A percentile compares a stretch with the other conserved stretches of the same genome.
These are phyloP conservation scores for Penicillium diatomitis DNA, from an alignment of 495 filamentous ascomycete genomes.

Conservation along the genomic window DNA sequence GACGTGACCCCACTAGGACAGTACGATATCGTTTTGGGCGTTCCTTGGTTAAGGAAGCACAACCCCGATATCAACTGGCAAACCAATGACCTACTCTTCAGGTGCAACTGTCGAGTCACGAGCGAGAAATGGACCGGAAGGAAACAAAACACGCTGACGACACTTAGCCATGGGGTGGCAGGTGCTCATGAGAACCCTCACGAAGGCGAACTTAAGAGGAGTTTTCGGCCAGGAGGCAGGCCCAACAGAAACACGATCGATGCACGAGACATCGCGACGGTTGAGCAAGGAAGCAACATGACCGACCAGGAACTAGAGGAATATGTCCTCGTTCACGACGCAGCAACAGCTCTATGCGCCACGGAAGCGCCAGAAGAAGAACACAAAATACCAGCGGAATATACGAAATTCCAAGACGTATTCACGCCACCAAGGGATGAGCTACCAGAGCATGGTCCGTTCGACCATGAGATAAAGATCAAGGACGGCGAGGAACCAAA, in stretches of 20 bases:
- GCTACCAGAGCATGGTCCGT: too few relatives aligned
- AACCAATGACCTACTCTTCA: too few relatives aligned
- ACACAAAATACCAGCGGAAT: background rate
- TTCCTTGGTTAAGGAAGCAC: background rate
- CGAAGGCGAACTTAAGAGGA: too few relatives aligned
- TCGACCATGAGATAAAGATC: too few relatives aligned
- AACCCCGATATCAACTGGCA: background rate
- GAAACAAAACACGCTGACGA: background rate
- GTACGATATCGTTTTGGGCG: background rate
- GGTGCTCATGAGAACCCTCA: background rate
- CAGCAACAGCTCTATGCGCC: background rate
- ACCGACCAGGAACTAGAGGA: background rate
- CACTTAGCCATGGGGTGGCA: background rate
- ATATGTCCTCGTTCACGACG: background rate
- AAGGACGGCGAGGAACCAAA: background rate
- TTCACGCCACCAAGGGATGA: too few relatives aligned
- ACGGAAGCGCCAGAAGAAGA: background rate
- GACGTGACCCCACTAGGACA: background rate
- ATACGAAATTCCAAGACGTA: background rate
- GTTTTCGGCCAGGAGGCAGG: too few relatives aligned
- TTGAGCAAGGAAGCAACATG: background rate
- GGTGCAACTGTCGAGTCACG: background rate
- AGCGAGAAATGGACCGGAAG: background rate
- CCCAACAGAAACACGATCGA: background rate
- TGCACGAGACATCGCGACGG: background rate